A percentile compares a stretch with the other conserved stretches of the same genome.
Conservation (phyloP, 2,329 filamentous ascomycete genomes). For the Fusarium brachygibbosum region DNA sequence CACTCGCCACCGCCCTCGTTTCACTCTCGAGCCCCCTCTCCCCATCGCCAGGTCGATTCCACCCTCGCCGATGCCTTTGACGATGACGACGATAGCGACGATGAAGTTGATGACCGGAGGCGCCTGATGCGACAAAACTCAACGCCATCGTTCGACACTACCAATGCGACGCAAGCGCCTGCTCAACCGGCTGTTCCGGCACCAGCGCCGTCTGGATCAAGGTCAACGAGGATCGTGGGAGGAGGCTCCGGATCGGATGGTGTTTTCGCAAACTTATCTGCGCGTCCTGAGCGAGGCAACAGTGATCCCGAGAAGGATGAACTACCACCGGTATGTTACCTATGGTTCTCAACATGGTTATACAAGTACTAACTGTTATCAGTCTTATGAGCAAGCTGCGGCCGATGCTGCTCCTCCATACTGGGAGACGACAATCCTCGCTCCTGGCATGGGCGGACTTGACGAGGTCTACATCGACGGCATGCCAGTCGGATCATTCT, state of each 20-base stretch:
- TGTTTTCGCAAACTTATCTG: constrained; percentile 94
- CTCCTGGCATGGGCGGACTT: constrained; percentile 87
- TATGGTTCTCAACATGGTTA: background rate
- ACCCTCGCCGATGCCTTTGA: constrained; percentile 95
- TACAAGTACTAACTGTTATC: constrained; percentile 52
- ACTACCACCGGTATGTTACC: constrained; percentile 83
- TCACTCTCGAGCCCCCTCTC: constrained; percentile 81
- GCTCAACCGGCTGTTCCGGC: constrained; percentile 31
- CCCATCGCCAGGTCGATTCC: constrained; percentile 71
- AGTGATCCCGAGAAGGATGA: constrained; percentile 87
- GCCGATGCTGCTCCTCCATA: constrained; percentile 96
- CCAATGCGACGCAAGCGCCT: constrained; percentile 35
- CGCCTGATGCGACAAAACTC: constrained; percentile 81
- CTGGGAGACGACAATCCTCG: constrained; percentile 98
- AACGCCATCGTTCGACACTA: constrained; percentile 45
- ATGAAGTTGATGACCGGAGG: constrained; percentile 82
- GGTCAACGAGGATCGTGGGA: constrained; percentile 69
- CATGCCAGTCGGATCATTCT: constrained; percentile 89
- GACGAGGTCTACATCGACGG: constrained; percentile 98
- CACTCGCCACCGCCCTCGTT: constrained; percentile 85
- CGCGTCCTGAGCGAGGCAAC: constrained; percentile 85
- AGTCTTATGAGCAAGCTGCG: constrained; percentile 98
- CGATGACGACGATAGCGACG: constrained; percentile 81
- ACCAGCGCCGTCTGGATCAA: constrained; percentile 54
- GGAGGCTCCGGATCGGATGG: constrained; percentile 88